A percentile compares a stretch with the other conserved stretches of the same genome.
phyloP scores from a whole-genome alignment of 441 rosid species.

The Gossypium davidsonii region DNA sequence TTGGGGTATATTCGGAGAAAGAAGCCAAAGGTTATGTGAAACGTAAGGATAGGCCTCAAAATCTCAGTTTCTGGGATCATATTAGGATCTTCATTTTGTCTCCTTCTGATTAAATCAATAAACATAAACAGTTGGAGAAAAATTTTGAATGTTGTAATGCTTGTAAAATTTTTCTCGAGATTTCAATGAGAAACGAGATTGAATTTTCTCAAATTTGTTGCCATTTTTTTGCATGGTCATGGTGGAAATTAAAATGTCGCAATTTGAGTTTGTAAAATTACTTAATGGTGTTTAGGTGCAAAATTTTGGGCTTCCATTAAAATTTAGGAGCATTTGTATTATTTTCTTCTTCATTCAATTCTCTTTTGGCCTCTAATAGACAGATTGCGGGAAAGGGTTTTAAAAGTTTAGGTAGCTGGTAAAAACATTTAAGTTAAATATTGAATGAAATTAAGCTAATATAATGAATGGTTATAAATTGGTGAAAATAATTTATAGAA shows the following conservation, averaged over 20 bases:
- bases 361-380: too few species aligned
- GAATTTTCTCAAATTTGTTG: not conserved
- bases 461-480: too few species aligned
- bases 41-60: slow-evolving; percentile 58
- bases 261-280: too few species aligned
- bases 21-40: slow-evolving; percentile 68
- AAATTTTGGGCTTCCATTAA: too few species aligned
- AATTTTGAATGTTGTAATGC: not conserved
- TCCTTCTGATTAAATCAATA: not conserved
- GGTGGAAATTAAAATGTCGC: not conserved
- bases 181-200: not conserved
- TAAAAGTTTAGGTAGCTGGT: too few species aligned
- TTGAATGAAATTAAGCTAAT: too few species aligned
- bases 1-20: slow-evolving; percentile 41
- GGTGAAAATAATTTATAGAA: too few species aligned
- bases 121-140: not conserved
- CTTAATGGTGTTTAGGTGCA: too few species aligned
- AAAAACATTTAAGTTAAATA: too few species aligned
- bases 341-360: too few species aligned
- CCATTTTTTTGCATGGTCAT: not conserved
- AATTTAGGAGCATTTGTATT: too few species aligned
- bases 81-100: slow-evolving; percentile 43
- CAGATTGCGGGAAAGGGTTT: too few species aligned
- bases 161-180: not conserved
- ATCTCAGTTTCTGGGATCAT: slow-evolving; percentile 63